Conservation (phyloP, 805 yeast species). For the Saccharomycopsis guyanensis region DNA sequence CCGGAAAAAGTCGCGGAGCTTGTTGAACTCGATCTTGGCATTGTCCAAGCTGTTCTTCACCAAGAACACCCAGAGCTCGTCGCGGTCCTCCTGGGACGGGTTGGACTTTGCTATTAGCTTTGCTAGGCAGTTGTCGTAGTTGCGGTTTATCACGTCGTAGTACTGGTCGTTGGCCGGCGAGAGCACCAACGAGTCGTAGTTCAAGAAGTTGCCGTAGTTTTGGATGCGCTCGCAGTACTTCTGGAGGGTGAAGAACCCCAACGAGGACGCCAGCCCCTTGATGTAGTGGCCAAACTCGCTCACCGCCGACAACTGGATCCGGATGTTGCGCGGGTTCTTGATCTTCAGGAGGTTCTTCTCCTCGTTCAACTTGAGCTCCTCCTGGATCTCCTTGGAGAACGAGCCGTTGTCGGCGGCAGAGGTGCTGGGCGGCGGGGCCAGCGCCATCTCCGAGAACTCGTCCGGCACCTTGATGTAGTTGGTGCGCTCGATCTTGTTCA, state of each 20-base stretch:
- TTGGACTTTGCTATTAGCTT: conserved; percentile 5
- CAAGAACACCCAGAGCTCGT: conserved; percentile 28
- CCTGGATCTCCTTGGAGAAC: conserved; percentile 16
- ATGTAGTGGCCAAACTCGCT: conserved; percentile 84
- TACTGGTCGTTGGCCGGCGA: conserved; percentile 15
- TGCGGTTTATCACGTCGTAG: conserved; percentile 7
- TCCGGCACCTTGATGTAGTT: conserved; percentile 16
- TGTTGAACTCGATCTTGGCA: conserved; percentile 43
- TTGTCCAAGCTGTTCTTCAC: conserved; percentile 46
- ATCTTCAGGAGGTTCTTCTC: conserved; percentile 23
- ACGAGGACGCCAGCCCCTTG: conserved; percentile 92
- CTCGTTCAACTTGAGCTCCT: conserved; percentile 29
- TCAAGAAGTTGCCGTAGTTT: conserved; percentile 52
- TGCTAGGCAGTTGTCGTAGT: conserved; percentile 14
- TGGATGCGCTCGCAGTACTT: conserved; percentile 90
- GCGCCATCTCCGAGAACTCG: conserved; percentile 19
- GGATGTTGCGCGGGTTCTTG: conserved; percentile 17
- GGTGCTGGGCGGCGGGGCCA: conserved; percentile 11
- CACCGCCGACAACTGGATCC: conserved; percentile 42
- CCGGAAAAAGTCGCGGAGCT: conserved; percentile 43
- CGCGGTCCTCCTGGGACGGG: conserved; percentile 12
- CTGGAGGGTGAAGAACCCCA: conserved; percentile 77
- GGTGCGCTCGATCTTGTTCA: conserved; percentile 6
- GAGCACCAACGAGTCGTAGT: conserved; percentile 16
- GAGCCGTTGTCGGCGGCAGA: conserved; percentile 1